Evolutionary conservation across 306 rosid species (phyloP).

Genomic region (Acmispon strigosus): DNA sequence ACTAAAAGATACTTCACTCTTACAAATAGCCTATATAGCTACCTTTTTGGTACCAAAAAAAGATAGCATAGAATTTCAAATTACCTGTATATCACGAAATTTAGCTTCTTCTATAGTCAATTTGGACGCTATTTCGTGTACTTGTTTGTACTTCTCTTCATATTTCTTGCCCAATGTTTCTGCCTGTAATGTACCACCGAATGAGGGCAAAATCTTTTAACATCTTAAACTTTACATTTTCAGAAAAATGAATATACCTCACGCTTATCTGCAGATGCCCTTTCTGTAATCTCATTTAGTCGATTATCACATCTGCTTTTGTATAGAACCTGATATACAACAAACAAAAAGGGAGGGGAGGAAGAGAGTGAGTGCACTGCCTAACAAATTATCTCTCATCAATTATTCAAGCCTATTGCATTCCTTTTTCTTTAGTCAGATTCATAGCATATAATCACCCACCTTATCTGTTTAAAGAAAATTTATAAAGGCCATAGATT

Average conservation of each 20-base stretch:
- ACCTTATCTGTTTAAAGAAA: neutral
- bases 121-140: slow-evolving; percentile 84
- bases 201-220: slow-evolving; percentile 11
- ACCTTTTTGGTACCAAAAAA: neutral
- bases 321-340: slow-evolving; percentile 63
- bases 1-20: neutral
- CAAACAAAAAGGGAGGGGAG: neutral
- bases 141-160: slow-evolving; percentile 93
- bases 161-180: slow-evolving; percentile 72
- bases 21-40: neutral
- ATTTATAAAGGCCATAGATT: neutral
- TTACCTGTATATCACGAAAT: slow-evolving; percentile 87
- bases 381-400: neutral
- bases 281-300: slow-evolving; percentile 88
- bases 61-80: slow-evolving; percentile 5
- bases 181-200: slow-evolving; percentile 50
- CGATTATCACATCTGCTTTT: slow-evolving; percentile 91
- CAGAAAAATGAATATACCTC: slow-evolving; percentile 51
- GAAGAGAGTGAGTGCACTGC: slow-evolving; percentile 5
- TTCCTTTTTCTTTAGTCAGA: neutral
- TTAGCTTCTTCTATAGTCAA: slow-evolving; percentile 87
- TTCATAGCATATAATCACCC: slow-evolving; percentile 9
- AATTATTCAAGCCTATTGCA: neutral
- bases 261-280: slow-evolving; percentile 88
- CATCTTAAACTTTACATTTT: slow-evolving; percentile 1